Conservation (phyloP, 1,284 basidiomycete species). For the Pisolithus thermaeus region DNA sequence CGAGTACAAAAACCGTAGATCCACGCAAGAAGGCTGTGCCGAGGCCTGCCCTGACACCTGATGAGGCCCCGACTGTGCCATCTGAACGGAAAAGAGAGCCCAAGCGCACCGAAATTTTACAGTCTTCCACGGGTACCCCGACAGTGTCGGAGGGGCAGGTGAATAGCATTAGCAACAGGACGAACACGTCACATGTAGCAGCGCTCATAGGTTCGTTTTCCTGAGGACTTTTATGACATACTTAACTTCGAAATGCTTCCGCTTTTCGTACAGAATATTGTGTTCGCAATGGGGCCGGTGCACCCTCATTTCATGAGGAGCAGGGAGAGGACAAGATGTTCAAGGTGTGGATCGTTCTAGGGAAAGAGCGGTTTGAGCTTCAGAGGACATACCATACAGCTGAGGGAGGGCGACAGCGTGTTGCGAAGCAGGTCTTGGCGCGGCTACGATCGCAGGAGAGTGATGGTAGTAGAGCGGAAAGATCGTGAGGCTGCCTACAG, state of each 20-base stretch:
- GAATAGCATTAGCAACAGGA: not conserved
- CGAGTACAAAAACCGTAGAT: not conserved
- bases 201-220: constrained; percentile 22
- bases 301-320: constrained; percentile 31
- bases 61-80: not conserved
- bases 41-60: not conserved
- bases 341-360: constrained; percentile 40
- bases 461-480: not conserved
- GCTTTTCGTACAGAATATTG: constrained; percentile 29
- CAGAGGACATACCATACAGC: constrained; percentile 29
- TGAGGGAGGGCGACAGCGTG: constrained; percentile 33
- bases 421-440: constrained; percentile 36
- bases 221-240: not conserved
- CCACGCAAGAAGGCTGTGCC: not conserved
- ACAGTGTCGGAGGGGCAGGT: not conserved
- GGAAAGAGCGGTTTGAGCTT: constrained; percentile 36
- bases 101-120: constrained; percentile 10
- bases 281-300: constrained; percentile 10
- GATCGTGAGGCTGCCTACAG: not conserved
- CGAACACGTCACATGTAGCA: constrained; percentile 20
- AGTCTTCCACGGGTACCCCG: not conserved
- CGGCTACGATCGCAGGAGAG: constrained; percentile 20
- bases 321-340: constrained; percentile 17
- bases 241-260: not conserved
- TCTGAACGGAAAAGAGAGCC: not conserved